Percentiles rank a stretch among this genome's conserved stretches.
Evolutionary conservation across 139 green algal genomes (phyloP).

Genomic region (Pleodorina starrii): DNA sequence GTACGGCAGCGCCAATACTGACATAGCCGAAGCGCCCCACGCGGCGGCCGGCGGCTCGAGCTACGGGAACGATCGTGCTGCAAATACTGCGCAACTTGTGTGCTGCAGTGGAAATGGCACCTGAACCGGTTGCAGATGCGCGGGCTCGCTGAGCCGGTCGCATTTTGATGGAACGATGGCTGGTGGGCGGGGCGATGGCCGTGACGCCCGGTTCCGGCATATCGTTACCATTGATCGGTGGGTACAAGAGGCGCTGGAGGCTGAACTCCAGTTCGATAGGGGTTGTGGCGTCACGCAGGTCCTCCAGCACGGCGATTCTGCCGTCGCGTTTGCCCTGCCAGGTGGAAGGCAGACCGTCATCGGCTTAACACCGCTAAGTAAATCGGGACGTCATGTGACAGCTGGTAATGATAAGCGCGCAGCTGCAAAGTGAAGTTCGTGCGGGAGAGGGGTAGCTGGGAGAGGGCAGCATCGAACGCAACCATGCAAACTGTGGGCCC

Average conservation of each 20-base stretch:
- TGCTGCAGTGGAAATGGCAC: neutral
- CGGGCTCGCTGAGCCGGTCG: too few relatives aligned
- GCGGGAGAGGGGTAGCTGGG: too few relatives aligned
- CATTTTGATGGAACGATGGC: too few relatives aligned
- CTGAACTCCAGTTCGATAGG: slow-evolving; percentile 36
- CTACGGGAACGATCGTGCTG: neutral
- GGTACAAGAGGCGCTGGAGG: neutral
- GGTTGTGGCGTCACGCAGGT: slow-evolving; percentile 1
- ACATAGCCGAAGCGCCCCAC: neutral
- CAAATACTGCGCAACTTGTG: neutral
- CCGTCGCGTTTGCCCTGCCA: neutral
- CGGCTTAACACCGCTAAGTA: too few relatives aligned
- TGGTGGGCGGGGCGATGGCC: neutral
- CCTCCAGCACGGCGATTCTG: neutral
- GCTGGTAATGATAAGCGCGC: too few relatives aligned
- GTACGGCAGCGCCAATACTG: neutral
- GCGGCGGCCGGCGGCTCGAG: neutral
- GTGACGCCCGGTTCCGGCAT: neutral
- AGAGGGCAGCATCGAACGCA: too few relatives aligned
- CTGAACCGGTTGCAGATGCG: too few relatives aligned
- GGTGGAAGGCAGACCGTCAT: too few relatives aligned
- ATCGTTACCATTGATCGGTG: neutral
- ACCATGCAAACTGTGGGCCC: too few relatives aligned
- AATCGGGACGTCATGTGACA: too few relatives aligned
- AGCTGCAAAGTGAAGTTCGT: too few relatives aligned